Evolutionary conservation across 2,329 filamentous ascomycete genomes (phyloP), one percentile per base, ranked within the genome.

Genomic region (Blastomyces silverae): DNA sequence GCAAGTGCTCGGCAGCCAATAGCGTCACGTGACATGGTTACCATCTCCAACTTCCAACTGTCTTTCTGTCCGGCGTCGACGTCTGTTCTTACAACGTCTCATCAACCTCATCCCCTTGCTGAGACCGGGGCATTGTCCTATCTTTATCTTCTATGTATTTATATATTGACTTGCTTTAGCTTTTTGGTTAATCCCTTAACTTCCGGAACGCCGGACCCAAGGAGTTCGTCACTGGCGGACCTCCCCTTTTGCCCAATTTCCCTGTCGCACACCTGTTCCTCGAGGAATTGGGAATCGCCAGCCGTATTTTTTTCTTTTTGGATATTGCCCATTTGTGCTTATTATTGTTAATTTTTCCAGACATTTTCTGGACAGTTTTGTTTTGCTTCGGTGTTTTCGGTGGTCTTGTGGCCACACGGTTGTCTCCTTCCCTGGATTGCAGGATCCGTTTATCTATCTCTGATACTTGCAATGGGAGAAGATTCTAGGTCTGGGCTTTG

Each of bases 21-120:
- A 20, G 2, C 1, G 1, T 48, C 58, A 61, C 58, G 58, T 61
- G 58, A 61, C 3, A 50, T 50, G 8, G 1, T 50, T 6, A n/a
- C 56, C n/a, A 5, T 11, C 22, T 37, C 58, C 58, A 37, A 50
- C 42, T 61, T 61, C 58, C 58, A 61, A 22, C 58, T 42, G 11
- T 58, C 56, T 31, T 22, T 17, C 25, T 37, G 10, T 39, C 10
- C 25, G 2, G 8, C 42, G 7, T 17, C 58, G 39, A 48, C 15
- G 22, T 48, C 31, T n/a, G 22, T 37, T 37, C 13, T 22, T 61
- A 15, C 58, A 61, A 50, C 44, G 5, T 20, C 42, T 50, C 44
- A 13, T n/a, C 44, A 50, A 50, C 58, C 25, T 61, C 58, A 50
- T 48, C 42, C 20, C 28, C 11, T 31, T 50, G 50, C 10, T 20